Evolutionary conservation across 129 eudicot species (phyloP).

Genomic region (Chrysanthemum lavandulifolium): DNA sequence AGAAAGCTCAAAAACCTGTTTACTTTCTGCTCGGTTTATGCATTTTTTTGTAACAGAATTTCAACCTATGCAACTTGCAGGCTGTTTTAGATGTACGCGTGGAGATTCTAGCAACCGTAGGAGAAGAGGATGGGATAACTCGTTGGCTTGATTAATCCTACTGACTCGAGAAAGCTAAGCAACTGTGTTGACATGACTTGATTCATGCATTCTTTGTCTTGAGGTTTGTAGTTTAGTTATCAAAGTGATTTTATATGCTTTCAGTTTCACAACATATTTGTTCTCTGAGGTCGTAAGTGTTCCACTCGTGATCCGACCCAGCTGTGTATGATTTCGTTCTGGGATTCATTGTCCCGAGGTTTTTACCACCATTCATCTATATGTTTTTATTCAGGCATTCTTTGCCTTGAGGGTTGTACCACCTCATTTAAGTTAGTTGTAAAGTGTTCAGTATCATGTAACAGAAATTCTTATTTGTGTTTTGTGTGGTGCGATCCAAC

Average conservation of each 20-base stretch:
- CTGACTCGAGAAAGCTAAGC: conserved; percentile 18
- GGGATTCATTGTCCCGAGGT: conserved; percentile 25
- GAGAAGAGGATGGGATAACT: conserved; percentile 83
- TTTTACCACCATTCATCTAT: not conserved
- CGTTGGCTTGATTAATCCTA: conserved; percentile 81
- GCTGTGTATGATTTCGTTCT: not conserved
- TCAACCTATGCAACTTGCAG: conserved; percentile 44
- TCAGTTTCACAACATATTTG: too few relatives aligned
- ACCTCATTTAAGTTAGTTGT: conserved; percentile 15
- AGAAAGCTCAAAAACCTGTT: not conserved
- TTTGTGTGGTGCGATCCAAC: conserved; percentile 8
- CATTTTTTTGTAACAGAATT: not conserved
- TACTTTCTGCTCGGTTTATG: not conserved
- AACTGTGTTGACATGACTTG: not conserved
- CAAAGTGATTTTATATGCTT: too few relatives aligned
- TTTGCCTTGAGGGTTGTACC: conserved; percentile 24
- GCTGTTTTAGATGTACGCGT: conserved; percentile 84
- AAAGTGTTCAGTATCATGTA: conserved; percentile 23
- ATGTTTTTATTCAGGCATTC: conserved; percentile 8
- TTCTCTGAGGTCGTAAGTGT: too few relatives aligned
- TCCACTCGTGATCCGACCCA: too few relatives aligned
- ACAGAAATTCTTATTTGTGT: conserved; percentile 7
- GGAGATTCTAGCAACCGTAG: conserved; percentile 80
- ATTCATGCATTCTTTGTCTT: conserved; percentile 17
- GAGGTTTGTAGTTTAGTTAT: conserved; percentile 4